A percentile compares a stretch with the other conserved stretches of the same genome.
phyloP scores from a whole-genome alignment of 2,329 filamentous ascomycete species.

The Polytolypa hystricis region DNA sequence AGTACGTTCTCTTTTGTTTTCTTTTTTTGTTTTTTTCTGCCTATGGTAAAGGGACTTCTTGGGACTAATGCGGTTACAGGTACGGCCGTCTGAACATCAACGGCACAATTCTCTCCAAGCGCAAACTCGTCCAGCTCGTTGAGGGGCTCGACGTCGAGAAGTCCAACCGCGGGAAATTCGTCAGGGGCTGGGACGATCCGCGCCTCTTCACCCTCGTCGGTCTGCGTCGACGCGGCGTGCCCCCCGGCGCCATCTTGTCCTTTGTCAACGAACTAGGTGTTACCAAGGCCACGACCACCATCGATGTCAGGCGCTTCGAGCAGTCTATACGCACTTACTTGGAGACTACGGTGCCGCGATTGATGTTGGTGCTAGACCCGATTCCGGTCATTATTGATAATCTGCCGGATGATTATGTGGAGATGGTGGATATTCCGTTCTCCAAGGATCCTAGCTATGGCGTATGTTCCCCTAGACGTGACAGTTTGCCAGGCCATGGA shows the following conservation, averaged over 20 bases:
- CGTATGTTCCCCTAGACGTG: conserved; percentile 12
- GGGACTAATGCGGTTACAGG: no score
- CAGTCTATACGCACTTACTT: conserved; percentile 73
- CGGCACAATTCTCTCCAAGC: conserved; percentile 72
- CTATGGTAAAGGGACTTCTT: no score
- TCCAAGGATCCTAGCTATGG: conserved; percentile 58
- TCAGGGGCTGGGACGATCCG: conserved; percentile 62
- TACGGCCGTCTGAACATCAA: conserved; percentile 61
- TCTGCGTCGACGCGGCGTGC: conserved; percentile 66
- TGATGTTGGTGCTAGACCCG: conserved; percentile 77
- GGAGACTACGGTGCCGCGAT: conserved; percentile 68
- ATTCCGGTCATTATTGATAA: conserved; percentile 69
- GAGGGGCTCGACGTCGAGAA: conserved; percentile 42
- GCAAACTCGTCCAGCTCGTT: conserved; percentile 66
- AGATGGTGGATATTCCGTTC: conserved; percentile 60
- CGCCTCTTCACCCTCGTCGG: conserved; percentile 72
- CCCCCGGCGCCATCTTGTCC: conserved; percentile 69
- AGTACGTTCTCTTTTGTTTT: conserved; percentile 29
- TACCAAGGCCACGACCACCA: conserved; percentile 64
- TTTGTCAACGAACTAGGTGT: conserved; percentile 82
- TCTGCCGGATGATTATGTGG: conserved; percentile 53
- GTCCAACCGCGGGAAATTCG: conserved; percentile 8
- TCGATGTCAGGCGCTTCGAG: conserved; percentile 66
- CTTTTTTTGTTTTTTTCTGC: no score
- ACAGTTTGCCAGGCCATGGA: background rate